Percentiles rank a stretch among this genome's conserved stretches.
phyloP scores from a whole-genome alignment of 1,139 yeast species.

The Magnusiomyces sp. region DNA sequence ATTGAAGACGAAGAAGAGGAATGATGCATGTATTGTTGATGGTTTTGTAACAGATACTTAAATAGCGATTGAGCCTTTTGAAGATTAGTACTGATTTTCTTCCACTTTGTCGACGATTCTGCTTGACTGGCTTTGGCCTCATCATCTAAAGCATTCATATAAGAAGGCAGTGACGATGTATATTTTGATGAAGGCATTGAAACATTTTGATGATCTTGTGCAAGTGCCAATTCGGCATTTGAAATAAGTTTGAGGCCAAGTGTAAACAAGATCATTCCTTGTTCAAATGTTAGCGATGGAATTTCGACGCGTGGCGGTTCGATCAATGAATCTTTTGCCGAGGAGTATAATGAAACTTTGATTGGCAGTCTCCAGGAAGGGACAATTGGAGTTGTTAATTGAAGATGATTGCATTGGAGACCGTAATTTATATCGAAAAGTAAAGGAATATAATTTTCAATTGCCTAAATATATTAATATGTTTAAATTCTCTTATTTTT shows the following conservation, averaged over 20 bases:
- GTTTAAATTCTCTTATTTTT: not conserved
- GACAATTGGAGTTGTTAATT: constrained; percentile 8
- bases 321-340: constrained; percentile 16
- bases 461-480: not conserved
- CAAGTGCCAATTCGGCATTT: constrained; percentile 9
- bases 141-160: constrained; percentile 20
- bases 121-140: constrained; percentile 12
- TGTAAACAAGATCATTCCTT: constrained; percentile 27
- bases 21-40: too few relatives aligned
- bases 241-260: constrained; percentile 22
- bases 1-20: not conserved
- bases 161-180: not conserved
- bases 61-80: constrained; percentile 25
- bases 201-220: not conserved
- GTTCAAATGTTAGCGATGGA: constrained; percentile 26
- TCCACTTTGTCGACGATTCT: constrained; percentile 24
- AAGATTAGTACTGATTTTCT: constrained; percentile 26
- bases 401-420: constrained; percentile 14
- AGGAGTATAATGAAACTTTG: not conserved
- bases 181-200: constrained; percentile 2
- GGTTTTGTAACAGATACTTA: constrained; percentile 21
- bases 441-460: not conserved
- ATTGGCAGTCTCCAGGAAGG: constrained; percentile 28
- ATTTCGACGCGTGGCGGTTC: constrained; percentile 23
- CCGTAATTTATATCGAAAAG: constrained; percentile 10